These are phyloP conservation scores for Parsonsia alboflavescens DNA, from an alignment of 257 asterid species.

Conservation along the genomic window DNA sequence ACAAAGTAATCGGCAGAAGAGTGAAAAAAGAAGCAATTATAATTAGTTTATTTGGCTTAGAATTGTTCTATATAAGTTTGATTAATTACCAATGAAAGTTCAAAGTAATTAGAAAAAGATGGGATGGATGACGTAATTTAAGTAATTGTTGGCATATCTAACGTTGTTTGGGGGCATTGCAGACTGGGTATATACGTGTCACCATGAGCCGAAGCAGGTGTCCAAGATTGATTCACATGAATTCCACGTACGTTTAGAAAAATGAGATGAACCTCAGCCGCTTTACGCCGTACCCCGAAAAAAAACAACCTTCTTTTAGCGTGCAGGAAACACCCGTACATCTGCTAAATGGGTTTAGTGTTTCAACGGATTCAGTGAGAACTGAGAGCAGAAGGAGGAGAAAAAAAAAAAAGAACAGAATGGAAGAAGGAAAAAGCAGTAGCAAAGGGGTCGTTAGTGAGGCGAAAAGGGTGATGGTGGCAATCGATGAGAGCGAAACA, in stretches of 20 bases:
- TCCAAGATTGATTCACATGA: neutral
- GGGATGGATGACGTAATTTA: no score
- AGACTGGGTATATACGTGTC: no score
- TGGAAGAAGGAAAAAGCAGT: slow-evolving; percentile 4
- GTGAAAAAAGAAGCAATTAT: no score
- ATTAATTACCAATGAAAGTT: no score
- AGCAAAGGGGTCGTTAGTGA: neutral
- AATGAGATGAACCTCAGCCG: neutral
- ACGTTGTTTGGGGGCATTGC: no score
- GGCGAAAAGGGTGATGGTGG: slow-evolving; percentile 59
- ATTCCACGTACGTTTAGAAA: neutral
- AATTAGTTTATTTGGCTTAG: no score
- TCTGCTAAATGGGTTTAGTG: neutral
- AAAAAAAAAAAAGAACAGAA: neutral
- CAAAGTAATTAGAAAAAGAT: no score
- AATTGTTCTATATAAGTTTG: no score
- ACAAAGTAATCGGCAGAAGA: no score
- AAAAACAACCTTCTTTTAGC: neutral
- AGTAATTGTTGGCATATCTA: no score
- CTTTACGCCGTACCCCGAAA: neutral
- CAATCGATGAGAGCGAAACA: slow-evolving; percentile 50
- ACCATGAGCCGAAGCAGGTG: no score
- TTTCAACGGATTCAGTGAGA: neutral
- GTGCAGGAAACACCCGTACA: neutral
- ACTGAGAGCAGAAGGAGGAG: neutral